Percentiles rank a stretch among this genome's conserved stretches.
Evolutionary conservation across 805 yeast genomes (phyloP).

Genomic region (Zygosaccharomyces kombuchaensis): DNA sequence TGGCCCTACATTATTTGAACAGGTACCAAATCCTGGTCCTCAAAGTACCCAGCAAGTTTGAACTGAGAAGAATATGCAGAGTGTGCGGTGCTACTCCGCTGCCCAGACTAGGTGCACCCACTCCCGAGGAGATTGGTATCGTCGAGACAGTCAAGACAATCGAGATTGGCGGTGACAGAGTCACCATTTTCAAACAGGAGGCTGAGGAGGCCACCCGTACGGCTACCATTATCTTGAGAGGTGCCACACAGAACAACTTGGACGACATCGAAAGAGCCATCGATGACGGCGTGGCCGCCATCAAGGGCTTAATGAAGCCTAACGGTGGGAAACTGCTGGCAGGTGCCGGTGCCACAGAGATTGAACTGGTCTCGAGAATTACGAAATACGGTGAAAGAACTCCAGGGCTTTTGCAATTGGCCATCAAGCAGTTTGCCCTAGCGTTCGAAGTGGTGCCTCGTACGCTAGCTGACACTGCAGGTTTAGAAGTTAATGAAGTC

Average conservation of each 20-base stretch:
- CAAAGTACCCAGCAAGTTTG: constrained; percentile 91
- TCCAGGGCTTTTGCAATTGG: constrained; percentile 87
- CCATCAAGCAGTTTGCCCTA: constrained; percentile 88
- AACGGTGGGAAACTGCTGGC: constrained; percentile 73
- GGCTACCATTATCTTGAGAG: constrained; percentile 88
- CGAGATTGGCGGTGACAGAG: constrained; percentile 97
- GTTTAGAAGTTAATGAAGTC: constrained; percentile 85
- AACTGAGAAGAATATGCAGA: constrained; percentile 86
- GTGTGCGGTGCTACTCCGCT: constrained; percentile 97
- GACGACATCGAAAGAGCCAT: constrained; percentile 97
- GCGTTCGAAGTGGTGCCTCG: constrained; percentile 95
- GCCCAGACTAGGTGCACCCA: constrained; percentile 90
- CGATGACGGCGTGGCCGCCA: constrained; percentile 91
- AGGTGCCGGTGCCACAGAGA: constrained; percentile 96
- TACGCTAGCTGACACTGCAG: constrained; percentile 90
- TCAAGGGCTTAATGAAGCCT: constrained; percentile 83
- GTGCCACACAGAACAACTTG: constrained; percentile 89
- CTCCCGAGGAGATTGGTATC: constrained; percentile 88
- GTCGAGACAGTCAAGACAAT: constrained; percentile 84
- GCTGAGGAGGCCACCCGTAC: constrained; percentile 62
- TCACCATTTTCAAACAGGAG: constrained; percentile 85
- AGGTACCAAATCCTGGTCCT: constrained; percentile 79
- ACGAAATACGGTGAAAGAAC: constrained; percentile 88
- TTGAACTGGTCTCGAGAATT: constrained; percentile 74
- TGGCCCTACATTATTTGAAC: constrained; percentile 89